Evolutionary conservation across 192 early-diverging fungal species (phyloP).

Genomic region (Powellomyces hirtus): DNA sequence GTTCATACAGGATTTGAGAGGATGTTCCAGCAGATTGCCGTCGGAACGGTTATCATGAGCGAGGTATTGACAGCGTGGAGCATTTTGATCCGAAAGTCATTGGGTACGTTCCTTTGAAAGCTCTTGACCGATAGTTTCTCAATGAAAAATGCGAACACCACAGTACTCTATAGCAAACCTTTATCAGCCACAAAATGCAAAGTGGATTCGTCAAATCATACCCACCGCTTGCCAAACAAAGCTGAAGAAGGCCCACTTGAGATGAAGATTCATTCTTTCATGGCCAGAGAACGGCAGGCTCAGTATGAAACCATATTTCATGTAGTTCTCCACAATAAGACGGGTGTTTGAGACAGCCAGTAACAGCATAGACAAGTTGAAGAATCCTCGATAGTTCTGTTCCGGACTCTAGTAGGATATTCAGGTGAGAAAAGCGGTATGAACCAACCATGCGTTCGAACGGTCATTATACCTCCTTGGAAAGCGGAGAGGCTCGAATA

Average conservation of each 20-base stretch:
- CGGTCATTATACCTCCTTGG: constrained; percentile 63
- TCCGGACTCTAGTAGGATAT: constrained; percentile 52
- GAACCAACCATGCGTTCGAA: neutral
- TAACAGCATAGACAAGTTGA: constrained; percentile 75
- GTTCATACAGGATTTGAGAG: constrained; percentile 35
- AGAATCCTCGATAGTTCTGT: constrained; percentile 82
- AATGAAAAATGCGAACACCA: too few species aligned
- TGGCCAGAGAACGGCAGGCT: constrained; percentile 61
- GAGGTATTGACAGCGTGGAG: constrained; percentile 13
- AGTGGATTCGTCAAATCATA: neutral
- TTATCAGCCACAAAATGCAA: neutral
- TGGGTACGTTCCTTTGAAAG: too few species aligned
- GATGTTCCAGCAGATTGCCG: constrained; percentile 21
- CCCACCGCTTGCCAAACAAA: constrained; percentile 7
- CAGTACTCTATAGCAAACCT: too few species aligned
- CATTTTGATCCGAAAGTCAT: too few species aligned
- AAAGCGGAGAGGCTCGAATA: constrained; percentile 63
- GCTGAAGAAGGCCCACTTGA: constrained; percentile 22
- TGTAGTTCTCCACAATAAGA: constrained; percentile 82
- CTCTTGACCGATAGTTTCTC: too few species aligned
- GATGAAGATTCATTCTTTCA: neutral
- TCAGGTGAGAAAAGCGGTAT: too few species aligned
- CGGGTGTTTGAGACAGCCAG: constrained; percentile 80
- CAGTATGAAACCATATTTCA: constrained; percentile 84
- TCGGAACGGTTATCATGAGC: constrained; percentile 14